Percentiles rank a stretch among this genome's conserved stretches.
Conservation (phyloP, 306 rosid genomes). For the Trifolium repens region DNA sequence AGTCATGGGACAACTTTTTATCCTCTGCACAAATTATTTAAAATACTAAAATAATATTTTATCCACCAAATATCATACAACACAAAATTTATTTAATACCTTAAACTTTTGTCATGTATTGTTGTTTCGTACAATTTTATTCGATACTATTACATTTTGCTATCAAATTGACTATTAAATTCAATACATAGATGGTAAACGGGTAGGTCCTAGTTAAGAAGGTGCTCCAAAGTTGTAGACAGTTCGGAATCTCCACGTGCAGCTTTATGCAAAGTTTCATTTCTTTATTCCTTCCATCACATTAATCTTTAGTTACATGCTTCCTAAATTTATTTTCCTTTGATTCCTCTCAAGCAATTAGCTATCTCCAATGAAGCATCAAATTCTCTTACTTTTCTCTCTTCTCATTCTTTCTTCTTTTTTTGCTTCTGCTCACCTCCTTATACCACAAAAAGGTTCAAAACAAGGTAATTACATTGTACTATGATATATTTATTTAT, state of each 20-base stretch:
- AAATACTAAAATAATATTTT: too few species aligned
- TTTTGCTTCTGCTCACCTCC: conserved; percentile 46
- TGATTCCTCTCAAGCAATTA: conserved; percentile 20
- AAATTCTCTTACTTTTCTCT: conserved; percentile 46
- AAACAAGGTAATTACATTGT: conserved; percentile 46
- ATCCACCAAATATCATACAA: too few species aligned
- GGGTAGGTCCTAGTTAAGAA: conserved; percentile 1
- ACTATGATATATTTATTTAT: neutral
- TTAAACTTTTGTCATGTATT: too few species aligned
- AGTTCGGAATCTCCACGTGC: conserved; percentile 43
- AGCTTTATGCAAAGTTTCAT: conserved; percentile 29
- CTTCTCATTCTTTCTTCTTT: conserved; percentile 48
- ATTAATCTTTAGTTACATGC: neutral
- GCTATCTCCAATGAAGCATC: conserved; percentile 46
- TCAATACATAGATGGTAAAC: neutral
- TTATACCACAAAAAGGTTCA: conserved; percentile 33
- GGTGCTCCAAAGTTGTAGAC: conserved; percentile 32
- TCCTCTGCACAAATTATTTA: too few species aligned
- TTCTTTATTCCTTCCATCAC: conserved; percentile 35
- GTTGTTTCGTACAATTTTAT: too few species aligned
- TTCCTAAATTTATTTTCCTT: conserved; percentile 22
- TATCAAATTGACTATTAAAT: too few species aligned
- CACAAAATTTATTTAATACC: too few species aligned
- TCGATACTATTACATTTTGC: too few species aligned
- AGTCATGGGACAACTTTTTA: too few species aligned